A percentile compares a stretch with the other conserved stretches of the same genome.
Conservation (phyloP, 441 rosid genomes). For the Biscutella auriculata region DNA sequence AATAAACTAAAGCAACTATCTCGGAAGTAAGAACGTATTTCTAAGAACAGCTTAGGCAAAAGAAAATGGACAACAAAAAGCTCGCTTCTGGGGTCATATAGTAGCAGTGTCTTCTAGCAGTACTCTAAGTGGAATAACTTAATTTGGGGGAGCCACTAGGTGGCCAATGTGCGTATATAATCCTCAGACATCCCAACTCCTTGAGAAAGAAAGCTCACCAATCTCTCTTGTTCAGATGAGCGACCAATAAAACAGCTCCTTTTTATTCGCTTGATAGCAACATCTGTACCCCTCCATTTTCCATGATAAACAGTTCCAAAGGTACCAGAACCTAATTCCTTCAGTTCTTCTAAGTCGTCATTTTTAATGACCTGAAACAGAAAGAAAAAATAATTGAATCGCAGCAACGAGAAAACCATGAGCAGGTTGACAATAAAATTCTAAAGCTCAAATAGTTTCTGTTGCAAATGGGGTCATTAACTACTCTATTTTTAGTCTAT, state of each 20-base stretch:
- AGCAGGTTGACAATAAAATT: conserved; percentile 2
- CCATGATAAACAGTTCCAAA: conserved; percentile 49
- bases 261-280: conserved; percentile 63
- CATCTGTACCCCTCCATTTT: conserved; percentile 75
- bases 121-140: not conserved
- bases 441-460: not conserved
- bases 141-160: not conserved
- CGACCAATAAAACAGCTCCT: conserved; percentile 63
- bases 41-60: not conserved
- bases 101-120: not conserved
- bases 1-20: not conserved
- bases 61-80: not conserved
- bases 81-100: not conserved
- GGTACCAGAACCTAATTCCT: conserved; percentile 35
- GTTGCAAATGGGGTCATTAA: conserved; percentile 1
- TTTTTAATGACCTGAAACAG: conserved; percentile 43
- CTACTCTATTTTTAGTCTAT: not conserved
- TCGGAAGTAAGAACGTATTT: not conserved
- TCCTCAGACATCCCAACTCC: not conserved
- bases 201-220: conserved; percentile 18
- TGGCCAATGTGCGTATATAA: not conserved
- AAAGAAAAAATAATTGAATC: not conserved
- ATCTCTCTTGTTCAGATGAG: conserved; percentile 55
- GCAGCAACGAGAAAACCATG: conserved; percentile 5
- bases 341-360: conserved; percentile 69